Conservation (phyloP, 2,329 filamentous ascomycete genomes). For the Orbilia ellipsospora region DNA sequence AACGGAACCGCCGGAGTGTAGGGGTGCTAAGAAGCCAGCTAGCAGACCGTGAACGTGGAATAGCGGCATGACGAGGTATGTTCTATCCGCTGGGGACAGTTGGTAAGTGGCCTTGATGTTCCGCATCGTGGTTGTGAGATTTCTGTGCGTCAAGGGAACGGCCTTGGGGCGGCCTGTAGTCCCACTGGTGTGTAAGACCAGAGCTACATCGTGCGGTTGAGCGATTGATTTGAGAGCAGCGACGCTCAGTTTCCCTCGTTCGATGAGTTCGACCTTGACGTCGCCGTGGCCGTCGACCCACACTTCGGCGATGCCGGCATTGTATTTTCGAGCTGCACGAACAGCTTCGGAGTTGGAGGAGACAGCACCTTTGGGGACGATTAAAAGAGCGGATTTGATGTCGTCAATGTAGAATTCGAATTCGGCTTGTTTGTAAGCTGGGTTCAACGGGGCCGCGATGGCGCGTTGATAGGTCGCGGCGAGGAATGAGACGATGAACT, state of each 20-base stretch:
- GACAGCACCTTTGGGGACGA: slow-evolving; percentile 79
- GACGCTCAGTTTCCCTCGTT: slow-evolving; percentile 73
- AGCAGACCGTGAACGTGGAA: slow-evolving; percentile 92
- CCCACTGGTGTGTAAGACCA: slow-evolving; percentile 85
- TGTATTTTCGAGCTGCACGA: slow-evolving; percentile 79
- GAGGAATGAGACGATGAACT: slow-evolving; percentile 87
- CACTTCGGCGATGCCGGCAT: slow-evolving; percentile 85
- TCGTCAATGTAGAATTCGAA: slow-evolving; percentile 95
- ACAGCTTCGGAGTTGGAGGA: slow-evolving; percentile 76
- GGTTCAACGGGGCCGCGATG: slow-evolving; percentile 86
- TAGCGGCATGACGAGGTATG: slow-evolving; percentile 83
- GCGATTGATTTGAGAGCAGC: slow-evolving; percentile 67
- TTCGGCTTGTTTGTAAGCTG: slow-evolving; percentile 87
- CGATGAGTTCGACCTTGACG: slow-evolving; percentile 81
- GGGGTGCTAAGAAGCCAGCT: slow-evolving; percentile 81
- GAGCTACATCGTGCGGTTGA: slow-evolving; percentile 80
- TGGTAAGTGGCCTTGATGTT: slow-evolving; percentile 84
- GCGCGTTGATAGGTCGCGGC: slow-evolving; percentile 86
- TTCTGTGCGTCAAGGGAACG: slow-evolving; percentile 82
- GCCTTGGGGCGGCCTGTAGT: slow-evolving; percentile 88
- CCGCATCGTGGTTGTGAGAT: slow-evolving; percentile 84
- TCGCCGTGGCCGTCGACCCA: slow-evolving; percentile 74
- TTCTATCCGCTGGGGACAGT: slow-evolving; percentile 76
- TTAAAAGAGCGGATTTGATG: slow-evolving; percentile 79
- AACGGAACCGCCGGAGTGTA: slow-evolving; percentile 80